Evolutionary conservation across 164 flowering plant species (phyloP), one percentile per base, ranked within the genome.

Genomic region (Malania oleifera): DNA sequence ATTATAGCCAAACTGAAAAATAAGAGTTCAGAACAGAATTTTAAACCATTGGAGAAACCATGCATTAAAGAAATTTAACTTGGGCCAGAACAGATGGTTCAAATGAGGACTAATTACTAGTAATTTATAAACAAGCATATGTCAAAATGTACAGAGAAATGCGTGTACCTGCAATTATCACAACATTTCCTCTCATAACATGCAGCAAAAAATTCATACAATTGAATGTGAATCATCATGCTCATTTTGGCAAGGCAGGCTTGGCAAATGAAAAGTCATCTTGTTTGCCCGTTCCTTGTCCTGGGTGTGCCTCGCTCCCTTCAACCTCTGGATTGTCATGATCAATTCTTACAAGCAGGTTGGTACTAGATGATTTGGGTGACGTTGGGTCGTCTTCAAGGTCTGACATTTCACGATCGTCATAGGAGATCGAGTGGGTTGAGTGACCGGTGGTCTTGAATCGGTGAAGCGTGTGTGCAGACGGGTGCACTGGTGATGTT

Each of bases 371-470:
- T 0, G 77, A 40, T 34, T 56, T 45, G 0, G 73, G 65, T n/a
- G 68, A 61, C 7, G 49, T 52, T 18, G 63, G 53, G 15, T 81
- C 80, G n/a, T 54, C 62, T 54, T 84, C 84, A 28, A 61, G 17
- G 56, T 82, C 85, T 29, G 82, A 73, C 13, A 49, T 20, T 0
- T 79, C 79, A 22, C 22, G 43, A 1, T 78, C 83, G 0, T 74
- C 81, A 18, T 61, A 64, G 20, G 46, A 29, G n/a, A 54, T 51
- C 4, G 62, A 14, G 13, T 65, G 73, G 7, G 73, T 66, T 3
- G 81, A 78, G 72, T 82, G 83, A 18, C 83, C 87, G 0, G 78
- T 80, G 0, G 84, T 82, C 52, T 76, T 73, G 77, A 57, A 78
- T 1, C 87, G 84, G 28, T 67, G 81, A 12, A 82, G 67, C 18